Evolutionary conservation across 2,329 filamentous ascomycete species (phyloP).

Genomic region (Fonsecaea nubica): DNA sequence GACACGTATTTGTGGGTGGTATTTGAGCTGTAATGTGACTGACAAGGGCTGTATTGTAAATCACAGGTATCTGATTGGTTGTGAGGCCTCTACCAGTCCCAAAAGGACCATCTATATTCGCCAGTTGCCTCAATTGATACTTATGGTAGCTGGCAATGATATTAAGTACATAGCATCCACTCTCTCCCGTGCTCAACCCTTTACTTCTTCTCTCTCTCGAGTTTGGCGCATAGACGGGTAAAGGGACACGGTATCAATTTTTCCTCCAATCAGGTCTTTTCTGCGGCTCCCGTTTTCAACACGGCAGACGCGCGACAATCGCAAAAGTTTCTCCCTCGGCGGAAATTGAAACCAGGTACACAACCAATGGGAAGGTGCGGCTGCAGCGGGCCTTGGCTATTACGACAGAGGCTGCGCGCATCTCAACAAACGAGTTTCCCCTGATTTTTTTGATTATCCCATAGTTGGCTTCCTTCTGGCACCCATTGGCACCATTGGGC

Average conservation of each 20-base stretch:
- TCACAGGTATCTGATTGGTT: not conserved
- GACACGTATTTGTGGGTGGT: not conserved
- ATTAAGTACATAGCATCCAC: not conserved
- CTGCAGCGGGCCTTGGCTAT: constrained; percentile 26
- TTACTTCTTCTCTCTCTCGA: not conserved
- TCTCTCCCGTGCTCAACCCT: not conserved
- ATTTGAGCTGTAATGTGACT: constrained; percentile 4
- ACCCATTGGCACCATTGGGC: not conserved
- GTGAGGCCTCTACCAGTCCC: not conserved
- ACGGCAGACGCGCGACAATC: constrained; percentile 38
- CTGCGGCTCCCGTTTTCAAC: constrained; percentile 33
- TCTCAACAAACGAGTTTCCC: constrained; percentile 26
- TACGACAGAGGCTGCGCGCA: constrained; percentile 15
- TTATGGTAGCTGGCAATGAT: too few species aligned
- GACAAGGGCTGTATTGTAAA: not conserved
- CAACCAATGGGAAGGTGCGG: constrained; percentile 33
- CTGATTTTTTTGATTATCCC: constrained; percentile 16
- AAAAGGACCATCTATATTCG: not conserved
- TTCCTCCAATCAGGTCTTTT: not conserved
- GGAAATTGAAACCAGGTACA: constrained; percentile 35
- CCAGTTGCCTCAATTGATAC: not conserved
- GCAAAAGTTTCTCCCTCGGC: constrained; percentile 21
- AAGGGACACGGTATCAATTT: not conserved
- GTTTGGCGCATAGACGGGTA: not conserved
- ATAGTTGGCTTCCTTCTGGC: not conserved